Conservation (phyloP, 768 basidiomycete genomes). For the Lactarius quietus region DNA sequence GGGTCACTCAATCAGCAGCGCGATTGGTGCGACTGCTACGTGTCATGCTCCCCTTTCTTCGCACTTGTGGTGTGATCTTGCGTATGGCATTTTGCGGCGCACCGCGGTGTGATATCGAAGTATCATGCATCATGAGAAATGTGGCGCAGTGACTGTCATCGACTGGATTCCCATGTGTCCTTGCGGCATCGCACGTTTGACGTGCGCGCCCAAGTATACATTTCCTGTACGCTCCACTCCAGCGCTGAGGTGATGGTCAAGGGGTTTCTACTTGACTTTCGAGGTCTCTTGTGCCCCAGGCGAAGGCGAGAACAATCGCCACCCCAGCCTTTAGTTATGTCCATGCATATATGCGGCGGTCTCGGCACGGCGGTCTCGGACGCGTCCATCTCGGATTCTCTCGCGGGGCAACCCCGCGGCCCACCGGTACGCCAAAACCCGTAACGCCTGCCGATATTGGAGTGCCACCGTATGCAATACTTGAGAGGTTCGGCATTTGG, state of each 20-base stretch:
- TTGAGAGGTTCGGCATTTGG: neutral
- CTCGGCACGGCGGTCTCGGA: neutral
- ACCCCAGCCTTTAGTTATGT: neutral
- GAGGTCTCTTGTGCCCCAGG: neutral
- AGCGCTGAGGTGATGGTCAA: neutral
- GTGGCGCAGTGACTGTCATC: neutral
- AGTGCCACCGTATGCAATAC: neutral
- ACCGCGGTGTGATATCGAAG: neutral
- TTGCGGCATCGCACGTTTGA: conserved; percentile 14
- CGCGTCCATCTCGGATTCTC: neutral
- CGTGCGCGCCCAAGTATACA: neutral
- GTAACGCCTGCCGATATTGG: neutral
- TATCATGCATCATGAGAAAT: neutral
- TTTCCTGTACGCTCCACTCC: neutral
- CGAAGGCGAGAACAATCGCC: neutral
- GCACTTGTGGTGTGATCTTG: neutral
- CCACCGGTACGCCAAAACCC: neutral
- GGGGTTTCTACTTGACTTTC: neutral
- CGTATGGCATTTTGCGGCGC: conserved; percentile 8
- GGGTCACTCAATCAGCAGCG: neutral
- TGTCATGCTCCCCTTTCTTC: neutral
- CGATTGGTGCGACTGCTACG: conserved; percentile 1
- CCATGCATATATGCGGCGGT: neutral
- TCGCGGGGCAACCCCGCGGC: neutral
- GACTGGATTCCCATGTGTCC: neutral